Evolutionary conservation across 768 basidiomycete species (phyloP), one percentile per base, ranked within the genome.

Genomic region (Trametes gibbosa): DNA sequence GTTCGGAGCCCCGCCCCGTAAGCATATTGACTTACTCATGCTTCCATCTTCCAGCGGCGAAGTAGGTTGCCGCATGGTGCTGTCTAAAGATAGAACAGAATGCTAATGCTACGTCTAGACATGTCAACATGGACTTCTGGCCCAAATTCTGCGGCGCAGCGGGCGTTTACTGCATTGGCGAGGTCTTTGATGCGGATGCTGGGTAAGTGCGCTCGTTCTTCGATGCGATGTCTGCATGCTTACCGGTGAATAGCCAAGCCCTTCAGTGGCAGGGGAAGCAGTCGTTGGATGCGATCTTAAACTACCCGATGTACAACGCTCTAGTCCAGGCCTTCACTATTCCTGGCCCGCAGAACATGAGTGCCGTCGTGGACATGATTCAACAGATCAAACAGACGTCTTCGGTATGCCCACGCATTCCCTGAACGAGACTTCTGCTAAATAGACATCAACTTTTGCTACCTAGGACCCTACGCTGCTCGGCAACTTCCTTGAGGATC

Each of bases 101-200:
- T 19, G 27, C 61, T 64, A 34, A 67, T 32, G 29, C 29, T 32
- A 10, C 12, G 25, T 3, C 25, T 27, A 77, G 79, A 70, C 92
- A 94, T 68, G 85, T 93, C 51, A 78, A 85, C 53, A 78, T 80
- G 53, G 74, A 77, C 45, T 95, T 95, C 70, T 94, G 90, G 91
- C 84, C 88, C 1, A 67, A 67, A 6, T 93, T 95, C 67, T 85
- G 84, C 65, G 74, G 71, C 45, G 83, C 82, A n/a, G 89, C 90
- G 0, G 90, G 86, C 13, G 87, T 93, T 10, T 93, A 89, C 74
- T 93, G 89, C 66, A 87, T 93, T 53, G 93, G 93, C 40, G 92
- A 94, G 73, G 87, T 95, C 47, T 84, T 83, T 58, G 80, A 79
- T 45, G 69, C 75, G 51, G 75, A 85, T 50, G 71, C 84, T 47